A percentile compares a stretch with the other conserved stretches of the same genome.
Evolutionary conservation across 2,329 filamentous ascomycete species (phyloP).

Genomic region (Trichoderma simmonsii): DNA sequence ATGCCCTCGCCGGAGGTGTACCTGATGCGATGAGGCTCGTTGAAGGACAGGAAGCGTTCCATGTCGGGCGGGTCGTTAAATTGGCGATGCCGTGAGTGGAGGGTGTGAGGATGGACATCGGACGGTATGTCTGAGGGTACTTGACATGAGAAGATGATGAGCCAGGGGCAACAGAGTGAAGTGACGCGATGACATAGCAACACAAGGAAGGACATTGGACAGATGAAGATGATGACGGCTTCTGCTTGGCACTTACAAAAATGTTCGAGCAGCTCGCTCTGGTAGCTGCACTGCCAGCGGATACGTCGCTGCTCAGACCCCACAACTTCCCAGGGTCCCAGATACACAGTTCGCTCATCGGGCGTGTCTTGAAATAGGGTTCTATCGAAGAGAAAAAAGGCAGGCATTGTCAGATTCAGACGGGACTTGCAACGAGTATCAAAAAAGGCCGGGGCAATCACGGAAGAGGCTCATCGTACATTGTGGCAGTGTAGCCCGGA

Average conservation of each 20-base stretch:
- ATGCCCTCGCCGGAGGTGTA: slow-evolving; percentile 46
- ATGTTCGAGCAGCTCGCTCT: slow-evolving; percentile 50
- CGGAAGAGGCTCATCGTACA: slow-evolving; percentile 35
- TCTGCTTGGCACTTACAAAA: slow-evolving; percentile 38
- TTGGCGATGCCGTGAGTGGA: slow-evolving; percentile 49
- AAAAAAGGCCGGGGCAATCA: not conserved
- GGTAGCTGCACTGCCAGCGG: slow-evolving; percentile 53
- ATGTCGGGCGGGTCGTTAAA: slow-evolving; percentile 49
- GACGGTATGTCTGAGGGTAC: slow-evolving; percentile 45
- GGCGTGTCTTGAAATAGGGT: slow-evolving; percentile 49
- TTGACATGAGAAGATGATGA: slow-evolving; percentile 23
- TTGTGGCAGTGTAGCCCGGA: slow-evolving; percentile 53
- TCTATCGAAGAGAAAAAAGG: slow-evolving; percentile 31
- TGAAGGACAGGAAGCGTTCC: slow-evolving; percentile 48
- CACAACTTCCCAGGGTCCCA: slow-evolving; percentile 53
- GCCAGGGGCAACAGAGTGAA: not conserved
- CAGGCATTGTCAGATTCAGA: slow-evolving; percentile 22
- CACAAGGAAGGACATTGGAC: not conserved
- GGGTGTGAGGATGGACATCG: slow-evolving; percentile 47
- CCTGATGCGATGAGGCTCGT: slow-evolving; percentile 46
- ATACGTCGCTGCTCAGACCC: slow-evolving; percentile 47
- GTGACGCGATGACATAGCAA: not conserved
- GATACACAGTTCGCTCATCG: slow-evolving; percentile 48
- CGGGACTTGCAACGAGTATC: slow-evolving; percentile 6
- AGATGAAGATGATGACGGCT: not conserved